Evolutionary conservation across 2,329 filamentous ascomycete genomes (phyloP).

Genomic region (Pseudogymnoascus sp.): DNA sequence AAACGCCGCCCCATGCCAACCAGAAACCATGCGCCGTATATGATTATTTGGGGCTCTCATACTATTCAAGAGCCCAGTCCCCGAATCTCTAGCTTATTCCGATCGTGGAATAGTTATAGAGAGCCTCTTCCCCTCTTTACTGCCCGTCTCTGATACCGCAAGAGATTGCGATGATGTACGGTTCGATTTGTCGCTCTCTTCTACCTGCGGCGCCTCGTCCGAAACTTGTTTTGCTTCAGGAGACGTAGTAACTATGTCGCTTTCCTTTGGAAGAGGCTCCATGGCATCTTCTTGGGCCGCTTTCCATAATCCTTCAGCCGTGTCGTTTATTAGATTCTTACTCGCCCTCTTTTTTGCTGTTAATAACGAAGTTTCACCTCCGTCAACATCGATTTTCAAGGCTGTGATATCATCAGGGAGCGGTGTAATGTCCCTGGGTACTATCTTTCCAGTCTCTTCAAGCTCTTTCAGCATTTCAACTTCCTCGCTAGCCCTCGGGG

Average conservation of each 20-base stretch:
- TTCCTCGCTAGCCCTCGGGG: slow-evolving; percentile 24
- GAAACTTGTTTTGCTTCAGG: background rate
- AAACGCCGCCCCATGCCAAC: background rate
- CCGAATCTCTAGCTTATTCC: background rate
- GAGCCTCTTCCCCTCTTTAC: slow-evolving; percentile 27
- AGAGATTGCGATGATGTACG: slow-evolving; percentile 19
- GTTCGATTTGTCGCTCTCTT: slow-evolving; percentile 17
- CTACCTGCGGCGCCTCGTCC: background rate
- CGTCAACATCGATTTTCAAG: background rate
- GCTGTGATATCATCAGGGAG: slow-evolving; percentile 12
- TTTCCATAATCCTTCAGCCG: slow-evolving; percentile 13
- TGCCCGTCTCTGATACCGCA: slow-evolving; percentile 19
- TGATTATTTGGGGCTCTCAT: background rate
- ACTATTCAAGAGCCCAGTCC: background rate
- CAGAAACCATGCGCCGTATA: background rate
- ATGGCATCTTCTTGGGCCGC: slow-evolving; percentile 16
- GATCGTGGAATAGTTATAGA: slow-evolving; percentile 32
- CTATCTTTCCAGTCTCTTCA: slow-evolving; percentile 24
- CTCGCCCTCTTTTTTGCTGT: background rate
- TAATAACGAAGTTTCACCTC: background rate
- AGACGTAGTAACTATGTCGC: background rate
- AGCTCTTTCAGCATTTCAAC: slow-evolving; percentile 23
- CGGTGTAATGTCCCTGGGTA: slow-evolving; percentile 25
- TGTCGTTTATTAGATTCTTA: slow-evolving; percentile 10
- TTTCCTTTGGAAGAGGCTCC: slow-evolving; percentile 9